Evolutionary conservation across 768 basidiomycete genomes (phyloP), one percentile per base, ranked within the genome.

Genomic region (Auricularia heimuer): DNA sequence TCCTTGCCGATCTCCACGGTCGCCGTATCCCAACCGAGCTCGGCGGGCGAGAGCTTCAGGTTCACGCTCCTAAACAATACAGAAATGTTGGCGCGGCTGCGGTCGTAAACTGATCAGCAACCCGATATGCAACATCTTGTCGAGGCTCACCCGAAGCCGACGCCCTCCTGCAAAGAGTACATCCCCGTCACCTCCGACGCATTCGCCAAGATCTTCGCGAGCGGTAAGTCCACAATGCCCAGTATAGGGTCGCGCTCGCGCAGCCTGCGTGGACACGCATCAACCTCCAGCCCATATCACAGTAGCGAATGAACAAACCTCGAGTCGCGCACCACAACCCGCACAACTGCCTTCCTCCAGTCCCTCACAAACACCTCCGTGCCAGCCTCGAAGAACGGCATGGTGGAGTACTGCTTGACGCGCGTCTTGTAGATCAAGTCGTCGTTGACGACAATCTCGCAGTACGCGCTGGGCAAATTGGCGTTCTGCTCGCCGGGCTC

Each of bases 311-410:
- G 14, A 12, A 62, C 65, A 1, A n/a, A 67, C 42, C 82, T 77
- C 2, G 78, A 76, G 68, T 89, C 88, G 44, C 85, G 82, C 16
- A 90, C 85, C 16, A 86, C 81, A 34, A 91, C 81, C 11, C 86
- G 78, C 47, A 89, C 79, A 16, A 83, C 81, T 2, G 87, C 78
- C 12, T 77, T 78, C 7, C 75, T 74, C 83, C 84, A 89, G 69
- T 88, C 83, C 3, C 83, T 77, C 35, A 89, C 76, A 73, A 89
- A 89, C 39, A 81, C 78, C 72, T 93, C 90, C 1, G 86, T 88
- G 0, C 84, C 81, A 2, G 89, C 87, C 66, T 82, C 79, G 64
- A 77, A 83, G 75, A 77, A 83, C 0, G 82, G 82, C 75, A 80
- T 80, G 37, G 75, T 75, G 6, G 79, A 75, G 71, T 81, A 82